These are phyloP conservation scores for Hydnomerulius pinastri DNA, from an alignment of 768 basidiomycete genomes.

Conservation along the genomic window DNA sequence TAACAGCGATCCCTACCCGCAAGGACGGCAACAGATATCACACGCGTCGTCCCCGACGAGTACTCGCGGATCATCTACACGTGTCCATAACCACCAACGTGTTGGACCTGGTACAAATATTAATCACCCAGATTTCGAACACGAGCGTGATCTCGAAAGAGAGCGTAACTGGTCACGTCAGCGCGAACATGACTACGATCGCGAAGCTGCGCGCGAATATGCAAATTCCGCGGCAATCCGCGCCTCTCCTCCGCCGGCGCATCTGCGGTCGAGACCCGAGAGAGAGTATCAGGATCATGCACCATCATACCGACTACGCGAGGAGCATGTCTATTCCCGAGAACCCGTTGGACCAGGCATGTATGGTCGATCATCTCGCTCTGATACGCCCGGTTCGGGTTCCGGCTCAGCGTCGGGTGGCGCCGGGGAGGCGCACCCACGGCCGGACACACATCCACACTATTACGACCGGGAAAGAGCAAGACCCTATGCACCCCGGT, in stretches of 20 bases:
- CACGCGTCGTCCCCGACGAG: conserved; percentile 38
- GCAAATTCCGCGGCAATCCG: conserved; percentile 29
- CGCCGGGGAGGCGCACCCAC: conserved; percentile 47
- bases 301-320: conserved; percentile 31
- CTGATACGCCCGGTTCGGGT: conserved; percentile 60
- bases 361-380: conserved; percentile 47
- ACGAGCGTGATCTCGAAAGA: conserved; percentile 49
- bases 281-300: conserved; percentile 31
- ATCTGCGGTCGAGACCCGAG: conserved; percentile 39
- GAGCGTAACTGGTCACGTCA: conserved; percentile 40
- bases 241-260: conserved; percentile 45
- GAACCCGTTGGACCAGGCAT: conserved; percentile 31
- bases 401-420: conserved; percentile 43
- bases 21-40: conserved; percentile 30
- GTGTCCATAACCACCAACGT: conserved; percentile 67
- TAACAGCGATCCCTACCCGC: conserved; percentile 36
- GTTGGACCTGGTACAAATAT: conserved; percentile 63
- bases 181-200: conserved; percentile 46
- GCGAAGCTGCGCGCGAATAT: conserved; percentile 36
- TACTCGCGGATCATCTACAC: conserved; percentile 37
- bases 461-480: conserved; percentile 52
- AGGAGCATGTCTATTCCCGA: conserved; percentile 31
- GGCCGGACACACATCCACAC: conserved; percentile 48
- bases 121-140: conserved; percentile 39
- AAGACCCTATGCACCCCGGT: conserved; percentile 53